These are phyloP conservation scores for Aspergillus campestris DNA, from an alignment of 495 filamentous ascomycete species.

Conservation along the genomic window DNA sequence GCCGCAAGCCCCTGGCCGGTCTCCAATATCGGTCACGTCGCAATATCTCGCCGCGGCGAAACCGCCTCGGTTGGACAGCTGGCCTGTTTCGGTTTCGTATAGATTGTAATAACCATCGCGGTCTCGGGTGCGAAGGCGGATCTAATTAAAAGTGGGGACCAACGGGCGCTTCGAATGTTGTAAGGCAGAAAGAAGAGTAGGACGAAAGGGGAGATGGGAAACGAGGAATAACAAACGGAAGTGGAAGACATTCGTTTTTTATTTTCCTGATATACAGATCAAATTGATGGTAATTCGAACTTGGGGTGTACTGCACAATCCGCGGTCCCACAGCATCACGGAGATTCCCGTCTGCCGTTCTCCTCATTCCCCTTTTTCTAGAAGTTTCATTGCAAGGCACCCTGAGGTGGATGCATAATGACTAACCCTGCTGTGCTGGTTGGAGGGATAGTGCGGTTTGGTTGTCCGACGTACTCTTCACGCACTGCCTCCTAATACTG, in stretches of 20 bases:
- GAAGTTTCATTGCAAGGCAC: no score
- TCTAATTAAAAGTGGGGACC: conserved; percentile 12
- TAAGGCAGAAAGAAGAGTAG: neutral
- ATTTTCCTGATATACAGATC: neutral
- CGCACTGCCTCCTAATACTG: no score
- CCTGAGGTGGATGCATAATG: no score
- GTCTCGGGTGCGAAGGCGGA: neutral
- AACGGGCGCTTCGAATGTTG: neutral
- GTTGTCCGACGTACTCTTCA: no score
- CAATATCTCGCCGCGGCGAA: neutral
- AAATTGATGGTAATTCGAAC: no score
- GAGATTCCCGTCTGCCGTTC: no score
- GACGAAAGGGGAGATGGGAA: neutral
- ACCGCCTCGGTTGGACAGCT: neutral
- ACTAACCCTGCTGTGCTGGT: no score
- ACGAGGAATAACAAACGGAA: neutral
- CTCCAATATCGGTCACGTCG: neutral
- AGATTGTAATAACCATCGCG: conserved; percentile 5
- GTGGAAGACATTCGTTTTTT: neutral
- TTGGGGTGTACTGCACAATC: no score
- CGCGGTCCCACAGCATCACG: no score
- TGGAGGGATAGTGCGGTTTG: no score
- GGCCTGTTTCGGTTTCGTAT: conserved; percentile 6
- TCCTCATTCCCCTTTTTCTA: no score
- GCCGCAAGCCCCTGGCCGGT: neutral